Evolutionary conservation across 2,329 filamentous ascomycete genomes (phyloP), one percentile per base, ranked within the genome.

Genomic region (Talaromyces funiculosus): DNA sequence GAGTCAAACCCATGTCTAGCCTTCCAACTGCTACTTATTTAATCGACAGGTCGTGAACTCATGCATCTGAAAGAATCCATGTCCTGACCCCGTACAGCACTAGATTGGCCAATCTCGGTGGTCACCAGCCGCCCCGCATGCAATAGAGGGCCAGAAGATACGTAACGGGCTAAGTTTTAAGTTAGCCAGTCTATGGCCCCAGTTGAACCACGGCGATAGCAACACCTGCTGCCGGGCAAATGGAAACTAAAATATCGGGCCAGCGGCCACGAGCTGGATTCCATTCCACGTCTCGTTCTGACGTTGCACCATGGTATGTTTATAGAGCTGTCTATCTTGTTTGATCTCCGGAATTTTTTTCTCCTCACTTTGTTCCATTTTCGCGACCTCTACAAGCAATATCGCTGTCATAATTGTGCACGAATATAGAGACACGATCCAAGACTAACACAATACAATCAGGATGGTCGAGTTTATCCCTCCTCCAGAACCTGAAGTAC

Each of bases 401-500:
- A 31, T 29, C 37, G 37, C 42, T 51, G 22, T 38, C 16, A 9
- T 43, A 29, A 33, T 33, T 14, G 29, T 24, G 29, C 20, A 42
- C 35, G 26, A 14, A 31, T 14, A 45, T 49, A 24, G 14, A 57
- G 33, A n/a, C 42, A 49, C 42, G 4, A 22, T 14, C 31, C 16
- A 58, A 14, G 18, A 18, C 40, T 49, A 24, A 49, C 20, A 18
- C 14, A 24, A 37, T 10, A 58, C 38, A 8, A n/a, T 20, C 38
- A 65, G 78, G 70, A 83, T 82, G 75, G 82, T 82, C 68, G 78
- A 83, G 66, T 73, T 79, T 59, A 81, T 85, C 60, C 79, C 79
- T 57, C 75, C 78, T 40, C 85, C 85, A 29, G 77, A 85, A 62
- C 76, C 83, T 57, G 79, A 81, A 64, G 75, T 79, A 42, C 75